phyloP scores from a whole-genome alignment of 2,329 filamentous ascomycete species.

The Cladosporium halotolerans region DNA sequence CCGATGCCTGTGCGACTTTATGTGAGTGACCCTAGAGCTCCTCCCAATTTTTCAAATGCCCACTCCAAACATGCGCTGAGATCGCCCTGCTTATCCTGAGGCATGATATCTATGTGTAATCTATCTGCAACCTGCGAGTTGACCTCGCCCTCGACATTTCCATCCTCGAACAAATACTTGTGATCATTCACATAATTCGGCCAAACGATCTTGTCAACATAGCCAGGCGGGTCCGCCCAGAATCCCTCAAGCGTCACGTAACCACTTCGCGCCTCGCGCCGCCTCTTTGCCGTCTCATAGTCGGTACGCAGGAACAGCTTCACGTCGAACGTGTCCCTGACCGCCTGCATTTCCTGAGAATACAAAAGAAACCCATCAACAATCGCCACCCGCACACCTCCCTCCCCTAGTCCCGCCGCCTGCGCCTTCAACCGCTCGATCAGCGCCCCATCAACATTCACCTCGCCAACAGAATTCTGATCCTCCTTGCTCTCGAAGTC shows the following conservation, averaged over 20 bases:
- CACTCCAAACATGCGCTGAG: slow-evolving; percentile 33
- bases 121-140: slow-evolving; percentile 36
- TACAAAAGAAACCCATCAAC: slow-evolving; percentile 88
- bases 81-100: slow-evolving; percentile 22
- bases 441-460: slow-evolving; percentile 33
- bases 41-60: slow-evolving; percentile 28
- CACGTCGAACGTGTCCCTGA: slow-evolving; percentile 61
- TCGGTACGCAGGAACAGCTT: slow-evolving; percentile 71
- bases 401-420: slow-evolving; percentile 19
- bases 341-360: slow-evolving; percentile 47
- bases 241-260: slow-evolving; percentile 81
- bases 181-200: slow-evolving; percentile 84
- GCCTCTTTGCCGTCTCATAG: slow-evolving; percentile 55
- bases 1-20: not conserved
- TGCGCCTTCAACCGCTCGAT: slow-evolving; percentile 27
- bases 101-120: slow-evolving; percentile 27
- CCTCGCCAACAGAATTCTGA: slow-evolving; percentile 44
- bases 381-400: slow-evolving; percentile 52
- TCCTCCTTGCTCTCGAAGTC: slow-evolving; percentile 53
- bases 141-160: slow-evolving; percentile 56
- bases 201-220: slow-evolving; percentile 93
- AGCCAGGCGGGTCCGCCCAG: slow-evolving; percentile 90
- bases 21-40: not conserved
- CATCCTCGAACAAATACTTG: slow-evolving; percentile 67
- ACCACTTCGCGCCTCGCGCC: slow-evolving; percentile 63